Evolutionary conservation across 129 eudicot species (phyloP), one percentile per base, ranked within the genome.

Genomic region (Lactuca saligna): DNA sequence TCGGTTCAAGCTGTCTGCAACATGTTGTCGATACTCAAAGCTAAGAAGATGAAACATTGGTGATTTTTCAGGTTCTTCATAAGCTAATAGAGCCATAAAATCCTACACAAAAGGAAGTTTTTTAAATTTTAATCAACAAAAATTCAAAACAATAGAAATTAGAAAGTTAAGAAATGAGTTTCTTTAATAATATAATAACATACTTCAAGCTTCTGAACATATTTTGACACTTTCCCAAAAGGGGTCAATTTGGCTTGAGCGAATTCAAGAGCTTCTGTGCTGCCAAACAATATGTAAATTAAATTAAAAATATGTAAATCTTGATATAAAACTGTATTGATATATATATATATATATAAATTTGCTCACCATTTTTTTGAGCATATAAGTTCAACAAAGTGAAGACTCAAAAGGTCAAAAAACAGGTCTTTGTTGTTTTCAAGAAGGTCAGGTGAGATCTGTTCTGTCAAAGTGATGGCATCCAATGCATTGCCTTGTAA

Each of bases 321-420:
- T 64, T 53, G 2, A 25, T 17, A 61, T 53, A 34, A 68, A 53
- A 41, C 53, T 49, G 15, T 57, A 20, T 20, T 20, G 20, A 3
- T 61, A 17, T 42, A 29, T 6, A 8, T 8, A 3, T 61, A 17
- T 42, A 29, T 6, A 8, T 8, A 35, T 16, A 50, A 63, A 17
- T 67, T 15, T 59, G 51, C 96, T 84, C 76, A 89, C 98, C 85
- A 71, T 79, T 85, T 84, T 54, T 86, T 79, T 54, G 85, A 87
- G 69, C 90, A 79, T 60, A 93, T 85, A 57, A 93, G 91, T 83
- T 85, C 83, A 63, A 85, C 90, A 80, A 84, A 93, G 67, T 86
- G 98, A 81, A 93, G 98, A 80, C 91, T 81, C 85, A 93, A 76
- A 41, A 93, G 95, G 79, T 89, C 92, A 73, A 93, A 93, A 75